Evolutionary conservation across 2,329 filamentous ascomycete species (phyloP), one percentile per base, ranked within the genome.

Genomic region (Colletotrichum abscissum): DNA sequence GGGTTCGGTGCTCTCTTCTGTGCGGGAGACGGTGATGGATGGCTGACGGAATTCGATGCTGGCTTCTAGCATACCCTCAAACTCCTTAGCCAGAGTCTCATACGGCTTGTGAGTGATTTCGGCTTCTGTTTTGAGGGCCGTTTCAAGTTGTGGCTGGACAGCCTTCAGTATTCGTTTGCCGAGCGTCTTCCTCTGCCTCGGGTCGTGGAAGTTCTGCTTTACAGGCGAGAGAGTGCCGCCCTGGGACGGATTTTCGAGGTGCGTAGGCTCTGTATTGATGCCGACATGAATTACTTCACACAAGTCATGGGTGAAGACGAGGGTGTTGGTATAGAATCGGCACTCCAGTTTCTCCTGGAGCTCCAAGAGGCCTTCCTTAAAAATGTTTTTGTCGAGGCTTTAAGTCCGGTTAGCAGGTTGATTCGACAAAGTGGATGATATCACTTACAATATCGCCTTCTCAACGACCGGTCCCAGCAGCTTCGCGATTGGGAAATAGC

Each of bases 101-200:
- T 91, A 90, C 1, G 93, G 87, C 77, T 92, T 92, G 65, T 92
- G 89, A 63, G 89, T 92, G 55, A 97, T 88, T 73, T 97, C 94
- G n/a, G 94, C 92, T 81, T 98, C 96, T 67, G 94, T 94, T 66
- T 89, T 89, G 59, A 95, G 84, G 0, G 95, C 95, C 67, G 90
- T 88, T 80, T 98, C 93, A 3, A 98, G 86, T 57, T 91, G 88
- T 16, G 93, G 91, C 80, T 97, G 94, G 38, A 97, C 89, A 1
- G 92, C 91, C 81, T 95, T 97, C 76, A 97, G 89, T 74, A 98
- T 97, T 30, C 95, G 91, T 82, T 97, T 98, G 28, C 94, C 95
- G n/a, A 97, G 86, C 77, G 93, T 93, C 78, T 94, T 93, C 74
- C 93, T 91, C 77, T 97, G 94, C 71, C 94, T 93, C 73, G 95